Conservation (phyloP, 495 filamentous ascomycete species). For the Jackrogersella minutella region DNA sequence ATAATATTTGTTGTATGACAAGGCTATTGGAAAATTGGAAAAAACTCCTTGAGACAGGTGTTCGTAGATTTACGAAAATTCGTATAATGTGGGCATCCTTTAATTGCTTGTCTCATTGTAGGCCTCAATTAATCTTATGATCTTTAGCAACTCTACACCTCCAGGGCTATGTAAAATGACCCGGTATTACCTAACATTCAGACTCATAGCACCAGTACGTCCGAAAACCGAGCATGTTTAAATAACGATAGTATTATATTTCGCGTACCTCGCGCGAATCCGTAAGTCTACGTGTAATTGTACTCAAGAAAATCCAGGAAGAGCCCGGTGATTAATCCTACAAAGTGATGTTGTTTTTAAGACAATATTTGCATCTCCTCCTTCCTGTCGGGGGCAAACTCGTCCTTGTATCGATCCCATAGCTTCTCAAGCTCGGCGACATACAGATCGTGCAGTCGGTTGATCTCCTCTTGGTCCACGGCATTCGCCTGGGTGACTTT, state of each 20-base stretch:
- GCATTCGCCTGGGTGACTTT: slow-evolving; percentile 65
- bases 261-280: slow-evolving; percentile 2
- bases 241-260: neutral
- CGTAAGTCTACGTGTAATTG: neutral
- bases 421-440: slow-evolving; percentile 78
- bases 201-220: no score
- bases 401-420: slow-evolving; percentile 90
- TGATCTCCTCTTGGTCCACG: slow-evolving; percentile 72
- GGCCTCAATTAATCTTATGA: neutral
- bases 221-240: no score
- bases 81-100: neutral
- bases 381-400: slow-evolving; percentile 74
- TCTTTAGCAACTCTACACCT: neutral
- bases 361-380: slow-evolving; percentile 82
- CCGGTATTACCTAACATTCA: no score
- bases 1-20: neutral
- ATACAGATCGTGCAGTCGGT: slow-evolving; percentile 80
- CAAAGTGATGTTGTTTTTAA: slow-evolving; percentile 50
- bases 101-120: neutral
- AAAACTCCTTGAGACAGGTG: no score
- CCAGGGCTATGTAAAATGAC: no score
- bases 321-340: slow-evolving; percentile 3
- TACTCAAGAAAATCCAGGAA: neutral
- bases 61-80: neutral
- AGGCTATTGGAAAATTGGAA: neutral